Evolutionary conservation across 1,284 basidiomycete genomes (phyloP).

Genomic region (Cutaneotrichosporon cutaneum): DNA sequence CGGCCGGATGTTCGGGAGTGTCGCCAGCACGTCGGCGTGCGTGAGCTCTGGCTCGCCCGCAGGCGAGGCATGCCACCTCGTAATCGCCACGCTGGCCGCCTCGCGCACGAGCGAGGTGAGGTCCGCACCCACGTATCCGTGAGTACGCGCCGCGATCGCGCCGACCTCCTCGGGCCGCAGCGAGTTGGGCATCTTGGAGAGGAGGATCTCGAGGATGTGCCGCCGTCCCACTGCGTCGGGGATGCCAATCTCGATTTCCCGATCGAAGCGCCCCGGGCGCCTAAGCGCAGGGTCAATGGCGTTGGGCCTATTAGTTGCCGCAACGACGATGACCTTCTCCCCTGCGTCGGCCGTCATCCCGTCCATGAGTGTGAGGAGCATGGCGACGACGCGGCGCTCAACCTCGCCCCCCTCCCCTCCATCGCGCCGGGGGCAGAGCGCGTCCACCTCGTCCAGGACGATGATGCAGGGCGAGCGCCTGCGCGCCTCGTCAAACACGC

Average conservation of each 20-base stretch:
- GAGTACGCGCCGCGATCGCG: conserved; percentile 72
- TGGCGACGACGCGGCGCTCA: conserved; percentile 92
- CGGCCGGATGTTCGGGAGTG: conserved; percentile 77
- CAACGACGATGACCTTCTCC: conserved; percentile 82
- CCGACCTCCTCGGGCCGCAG: conserved; percentile 65
- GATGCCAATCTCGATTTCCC: conserved; percentile 96
- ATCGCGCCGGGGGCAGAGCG: conserved; percentile 84
- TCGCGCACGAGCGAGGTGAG: conserved; percentile 87
- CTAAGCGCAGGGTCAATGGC: conserved; percentile 94
- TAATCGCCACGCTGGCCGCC: conserved; percentile 87
- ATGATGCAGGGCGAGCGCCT: conserved; percentile 83
- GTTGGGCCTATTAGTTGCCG: conserved; percentile 95
- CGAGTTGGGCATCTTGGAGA: conserved; percentile 74
- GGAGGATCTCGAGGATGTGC: conserved; percentile 78
- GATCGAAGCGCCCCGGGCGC: conserved; percentile 90
- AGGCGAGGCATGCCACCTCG: conserved; percentile 63
- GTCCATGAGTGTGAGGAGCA: conserved; percentile 90
- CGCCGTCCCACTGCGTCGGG: conserved; percentile 80
- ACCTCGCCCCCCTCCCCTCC: conserved; percentile 85
- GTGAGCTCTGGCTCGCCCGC: conserved; percentile 57
- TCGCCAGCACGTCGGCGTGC: conserved; percentile 65
- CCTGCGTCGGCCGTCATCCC: conserved; percentile 65
- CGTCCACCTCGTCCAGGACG: conserved; percentile 95
- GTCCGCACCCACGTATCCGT: conserved; percentile 98
- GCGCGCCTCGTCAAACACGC: conserved; percentile 82